phyloP scores from a whole-genome alignment of 2,329 filamentous ascomycete genomes.

The Moelleriella libera region DNA sequence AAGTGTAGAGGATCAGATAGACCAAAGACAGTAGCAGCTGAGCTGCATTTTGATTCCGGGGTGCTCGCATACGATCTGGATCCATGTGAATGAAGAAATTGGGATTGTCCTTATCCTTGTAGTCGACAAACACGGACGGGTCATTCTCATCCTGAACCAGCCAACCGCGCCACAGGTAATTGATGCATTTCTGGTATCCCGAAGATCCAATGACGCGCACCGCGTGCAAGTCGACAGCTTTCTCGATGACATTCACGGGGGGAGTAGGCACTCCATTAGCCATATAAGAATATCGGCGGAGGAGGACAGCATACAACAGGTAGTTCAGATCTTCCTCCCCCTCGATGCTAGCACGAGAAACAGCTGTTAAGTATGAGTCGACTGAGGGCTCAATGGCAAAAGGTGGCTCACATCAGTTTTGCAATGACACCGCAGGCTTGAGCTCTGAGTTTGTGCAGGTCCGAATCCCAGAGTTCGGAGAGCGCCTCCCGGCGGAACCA shows the following conservation, averaged over 20 bases:
- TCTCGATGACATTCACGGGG: conserved; percentile 81
- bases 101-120: conserved; percentile 66
- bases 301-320: conserved; percentile 65
- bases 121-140: conserved; percentile 78
- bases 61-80: conserved; percentile 86
- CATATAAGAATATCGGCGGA: conserved; percentile 79
- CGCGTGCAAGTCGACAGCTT: conserved; percentile 85
- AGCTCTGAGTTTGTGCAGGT: conserved; percentile 66
- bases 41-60: conserved; percentile 80
- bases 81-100: conserved; percentile 73
- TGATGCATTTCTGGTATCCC: conserved; percentile 92
- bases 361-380: not conserved
- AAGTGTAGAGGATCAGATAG: conserved; percentile 76
- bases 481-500: conserved; percentile 70
- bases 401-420: conserved; percentile 46
- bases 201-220: conserved; percentile 78
- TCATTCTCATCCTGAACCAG: conserved; percentile 91
- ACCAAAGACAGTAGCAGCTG: conserved; percentile 75
- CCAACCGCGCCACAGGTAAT: conserved; percentile 90
- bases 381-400: not conserved
- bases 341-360: conserved; percentile 51
- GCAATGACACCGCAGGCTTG: conserved; percentile 83
- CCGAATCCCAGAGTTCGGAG: conserved; percentile 83
- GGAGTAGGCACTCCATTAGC: conserved; percentile 55
- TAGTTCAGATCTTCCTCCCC: conserved; percentile 64